phyloP scores from a whole-genome alignment of 345 rosid genomes.

The Erodium maritimum region DNA sequence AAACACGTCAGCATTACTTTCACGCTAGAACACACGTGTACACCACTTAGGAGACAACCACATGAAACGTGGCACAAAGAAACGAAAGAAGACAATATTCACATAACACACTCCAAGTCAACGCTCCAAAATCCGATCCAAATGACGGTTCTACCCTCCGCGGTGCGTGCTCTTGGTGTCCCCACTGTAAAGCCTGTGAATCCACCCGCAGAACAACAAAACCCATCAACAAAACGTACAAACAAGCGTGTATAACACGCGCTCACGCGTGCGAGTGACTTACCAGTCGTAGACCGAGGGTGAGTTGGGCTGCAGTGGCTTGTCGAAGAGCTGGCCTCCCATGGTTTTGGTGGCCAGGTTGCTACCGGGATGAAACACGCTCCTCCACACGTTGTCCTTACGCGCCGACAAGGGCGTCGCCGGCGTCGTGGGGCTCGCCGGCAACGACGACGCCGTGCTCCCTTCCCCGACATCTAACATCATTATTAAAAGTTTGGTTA shows the following conservation, averaged over 20 bases:
- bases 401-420: slow-evolving; percentile 38
- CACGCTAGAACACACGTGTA: too few species aligned
- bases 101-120: too few species aligned
- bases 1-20: too few species aligned
- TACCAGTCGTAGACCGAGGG: slow-evolving; percentile 97
- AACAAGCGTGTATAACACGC: not conserved
- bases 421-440: slow-evolving; percentile 41
- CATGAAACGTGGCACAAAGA: too few species aligned
- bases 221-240: not conserved
- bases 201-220: not conserved
- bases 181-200: slow-evolving; percentile 78
- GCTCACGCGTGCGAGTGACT: not conserved
- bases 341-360: slow-evolving; percentile 64
- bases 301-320: slow-evolving; percentile 64
- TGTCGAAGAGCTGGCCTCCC: slow-evolving; percentile 61
- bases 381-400: slow-evolving; percentile 93
- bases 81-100: too few species aligned
- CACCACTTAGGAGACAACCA: too few species aligned
- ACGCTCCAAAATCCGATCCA: too few species aligned
- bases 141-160: slow-evolving; percentile 7
- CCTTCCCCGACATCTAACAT: slow-evolving; percentile 48
- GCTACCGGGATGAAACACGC: slow-evolving; percentile 92
- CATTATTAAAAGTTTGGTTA: slow-evolving; percentile 32
- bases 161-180: slow-evolving; percentile 79
- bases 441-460: slow-evolving; percentile 55